Conservation (phyloP, 2,329 filamentous ascomycete species). For the Fusarium longipes region DNA sequence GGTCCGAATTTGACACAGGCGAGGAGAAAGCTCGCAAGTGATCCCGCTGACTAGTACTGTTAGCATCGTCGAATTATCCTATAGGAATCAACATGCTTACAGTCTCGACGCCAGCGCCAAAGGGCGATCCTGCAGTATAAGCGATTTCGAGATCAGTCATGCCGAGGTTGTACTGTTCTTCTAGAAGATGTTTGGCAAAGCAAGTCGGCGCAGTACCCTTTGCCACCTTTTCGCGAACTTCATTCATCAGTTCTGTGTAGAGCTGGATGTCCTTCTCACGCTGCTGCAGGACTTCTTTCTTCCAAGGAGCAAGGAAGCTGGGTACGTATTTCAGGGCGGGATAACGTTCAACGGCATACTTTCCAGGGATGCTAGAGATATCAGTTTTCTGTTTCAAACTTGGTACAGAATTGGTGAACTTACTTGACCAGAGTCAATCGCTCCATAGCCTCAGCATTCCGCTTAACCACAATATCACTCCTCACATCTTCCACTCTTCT, state of each 20-base stretch:
- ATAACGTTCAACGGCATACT: conserved; percentile 56
- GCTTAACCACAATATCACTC: conserved; percentile 52
- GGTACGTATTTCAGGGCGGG: conserved; percentile 55
- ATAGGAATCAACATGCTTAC: conserved; percentile 33
- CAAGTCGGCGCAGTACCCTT: conserved; percentile 52
- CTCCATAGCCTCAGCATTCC: conserved; percentile 57
- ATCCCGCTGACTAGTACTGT: conserved; percentile 55
- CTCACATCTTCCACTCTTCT: conserved; percentile 46
- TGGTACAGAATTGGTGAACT: not conserved
- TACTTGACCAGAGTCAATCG: conserved; percentile 58
- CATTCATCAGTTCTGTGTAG: conserved; percentile 55
- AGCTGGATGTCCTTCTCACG: conserved; percentile 53
- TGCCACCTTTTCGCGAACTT: conserved; percentile 51
- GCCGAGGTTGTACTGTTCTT: conserved; percentile 54
- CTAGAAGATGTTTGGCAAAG: conserved; percentile 57
- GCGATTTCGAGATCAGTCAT: conserved; percentile 58
- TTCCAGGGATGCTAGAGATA: conserved; percentile 36
- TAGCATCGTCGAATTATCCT: fast-evolving
- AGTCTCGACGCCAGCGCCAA: conserved; percentile 58
- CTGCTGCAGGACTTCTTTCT: conserved; percentile 52
- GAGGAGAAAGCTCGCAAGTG: conserved; percentile 61
- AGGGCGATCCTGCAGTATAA: conserved; percentile 58
- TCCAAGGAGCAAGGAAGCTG: conserved; percentile 54
- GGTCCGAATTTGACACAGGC: conserved; percentile 64
- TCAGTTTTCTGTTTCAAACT: fast-evolving